phyloP scores from a whole-genome alignment of 139 green algal genomes.

The Eudorina sp. region DNA sequence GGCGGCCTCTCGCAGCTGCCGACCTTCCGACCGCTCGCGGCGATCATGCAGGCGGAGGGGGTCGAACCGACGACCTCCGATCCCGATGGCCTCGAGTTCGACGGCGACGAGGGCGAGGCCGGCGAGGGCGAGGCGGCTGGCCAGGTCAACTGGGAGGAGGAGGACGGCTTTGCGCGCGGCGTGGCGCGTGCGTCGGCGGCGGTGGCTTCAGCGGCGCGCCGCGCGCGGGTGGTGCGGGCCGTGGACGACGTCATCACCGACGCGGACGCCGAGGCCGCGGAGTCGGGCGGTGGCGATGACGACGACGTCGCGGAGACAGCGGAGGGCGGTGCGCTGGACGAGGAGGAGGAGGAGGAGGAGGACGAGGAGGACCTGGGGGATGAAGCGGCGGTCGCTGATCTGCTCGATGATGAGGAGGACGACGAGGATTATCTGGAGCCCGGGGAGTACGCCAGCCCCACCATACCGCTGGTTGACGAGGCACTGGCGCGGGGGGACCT shows the following conservation, averaged over 20 bases:
- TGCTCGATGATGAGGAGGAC: neutral
- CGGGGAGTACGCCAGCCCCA: neutral
- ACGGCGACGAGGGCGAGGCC: neutral
- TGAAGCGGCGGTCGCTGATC: too few relatives aligned
- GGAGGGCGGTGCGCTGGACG: neutral
- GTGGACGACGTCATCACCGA: too few relatives aligned
- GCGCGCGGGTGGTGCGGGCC: neutral
- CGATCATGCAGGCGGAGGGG: neutral
- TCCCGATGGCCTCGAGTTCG: neutral
- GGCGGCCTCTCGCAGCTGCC: neutral
- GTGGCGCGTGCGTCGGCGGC: neutral
- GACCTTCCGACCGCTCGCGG: constrained; percentile 6
- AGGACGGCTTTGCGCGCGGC: neutral
- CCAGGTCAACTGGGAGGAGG: neutral
- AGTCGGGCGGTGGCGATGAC: neutral
- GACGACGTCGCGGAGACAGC: neutral
- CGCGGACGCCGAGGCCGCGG: neutral
- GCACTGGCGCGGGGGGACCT: constrained; percentile 10
- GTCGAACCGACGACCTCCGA: neutral
- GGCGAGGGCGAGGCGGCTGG: neutral
- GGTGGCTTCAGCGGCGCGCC: neutral
- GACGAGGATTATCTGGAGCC: neutral
- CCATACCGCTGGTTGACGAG: neutral
- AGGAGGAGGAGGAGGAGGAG: neutral
- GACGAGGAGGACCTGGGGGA: constrained; percentile 11